phyloP scores from a whole-genome alignment of 139 green algal species.

The Chlorella sp. region DNA sequence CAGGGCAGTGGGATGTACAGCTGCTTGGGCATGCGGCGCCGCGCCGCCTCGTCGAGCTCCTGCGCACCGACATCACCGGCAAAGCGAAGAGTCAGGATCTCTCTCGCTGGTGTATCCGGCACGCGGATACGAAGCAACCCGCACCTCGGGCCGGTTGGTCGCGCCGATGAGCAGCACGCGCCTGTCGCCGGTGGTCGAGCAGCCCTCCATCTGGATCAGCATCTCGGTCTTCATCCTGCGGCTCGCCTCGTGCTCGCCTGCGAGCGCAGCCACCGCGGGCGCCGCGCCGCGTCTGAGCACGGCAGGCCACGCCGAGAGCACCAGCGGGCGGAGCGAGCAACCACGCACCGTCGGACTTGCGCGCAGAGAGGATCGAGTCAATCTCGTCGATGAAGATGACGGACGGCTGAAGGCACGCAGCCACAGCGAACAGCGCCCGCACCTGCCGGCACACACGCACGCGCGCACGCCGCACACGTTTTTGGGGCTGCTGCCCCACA shows the following conservation, averaged over 20 bases:
- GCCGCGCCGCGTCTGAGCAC: no score
- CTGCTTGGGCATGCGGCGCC: constrained; percentile 95
- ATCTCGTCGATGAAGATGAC: constrained; percentile 99
- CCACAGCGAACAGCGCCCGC: constrained; percentile 86
- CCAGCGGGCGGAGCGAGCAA: no score
- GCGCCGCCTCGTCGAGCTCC: constrained; percentile 94
- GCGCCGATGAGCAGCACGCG: constrained; percentile 87
- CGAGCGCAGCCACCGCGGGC: no score
- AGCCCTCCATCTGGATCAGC: constrained; percentile 94
- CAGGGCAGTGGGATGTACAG: constrained; percentile 97
- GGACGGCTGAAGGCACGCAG: constrained; percentile 68
- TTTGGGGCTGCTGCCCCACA: no score
- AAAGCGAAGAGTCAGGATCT: no score
- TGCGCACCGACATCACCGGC: no score
- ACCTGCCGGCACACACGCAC: no score
- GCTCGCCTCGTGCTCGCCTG: constrained; percentile 91
- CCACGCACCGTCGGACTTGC: constrained; percentile 73
- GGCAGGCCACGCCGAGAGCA: no score
- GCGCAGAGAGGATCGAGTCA: constrained; percentile 87
- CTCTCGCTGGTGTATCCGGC: no score
- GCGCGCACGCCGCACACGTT: no score
- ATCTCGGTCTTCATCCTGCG: constrained; percentile 96
- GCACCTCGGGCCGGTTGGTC: constrained; percentile 85
- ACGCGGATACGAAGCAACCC: no score
- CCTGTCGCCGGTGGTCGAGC: constrained; percentile 35